These are phyloP conservation scores for Aspergillus nomiae DNA, from an alignment of 2,329 filamentous ascomycete genomes.

Conservation along the genomic window DNA sequence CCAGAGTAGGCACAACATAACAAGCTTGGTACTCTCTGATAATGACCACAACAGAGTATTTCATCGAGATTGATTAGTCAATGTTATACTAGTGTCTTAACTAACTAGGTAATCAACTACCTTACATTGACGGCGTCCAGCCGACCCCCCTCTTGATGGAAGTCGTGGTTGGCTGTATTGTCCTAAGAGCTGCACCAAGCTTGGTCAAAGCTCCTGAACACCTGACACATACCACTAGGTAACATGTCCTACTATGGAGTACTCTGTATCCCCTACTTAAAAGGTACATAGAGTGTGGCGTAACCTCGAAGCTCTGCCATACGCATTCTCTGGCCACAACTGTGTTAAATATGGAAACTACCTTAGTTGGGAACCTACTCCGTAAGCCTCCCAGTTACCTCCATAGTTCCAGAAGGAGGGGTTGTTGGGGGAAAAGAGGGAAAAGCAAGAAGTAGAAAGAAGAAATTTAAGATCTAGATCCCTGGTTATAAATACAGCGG, in stretches of 20 bases:
- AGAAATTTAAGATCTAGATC: constrained; percentile 18
- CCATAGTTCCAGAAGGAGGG: neutral
- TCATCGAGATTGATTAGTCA: neutral
- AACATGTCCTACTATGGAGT: neutral
- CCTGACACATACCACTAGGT: neutral
- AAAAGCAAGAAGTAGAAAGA: neutral
- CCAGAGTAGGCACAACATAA: neutral
- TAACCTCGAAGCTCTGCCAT: neutral
- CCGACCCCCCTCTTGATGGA: neutral
- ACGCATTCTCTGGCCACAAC: neutral
- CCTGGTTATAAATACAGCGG: constrained; percentile 12
- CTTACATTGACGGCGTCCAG: neutral
- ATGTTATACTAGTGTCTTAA: neutral
- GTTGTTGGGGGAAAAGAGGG: neutral
- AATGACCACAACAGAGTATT: neutral
- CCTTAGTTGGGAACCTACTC: neutral
- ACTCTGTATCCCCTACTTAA: neutral
- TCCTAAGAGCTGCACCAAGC: neutral
- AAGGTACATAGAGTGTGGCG: neutral
- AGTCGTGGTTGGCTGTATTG: neutral
- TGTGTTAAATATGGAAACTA: neutral
- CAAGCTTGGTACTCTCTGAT: neutral
- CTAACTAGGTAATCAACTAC: neutral
- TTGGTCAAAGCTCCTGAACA: constrained; percentile 1
- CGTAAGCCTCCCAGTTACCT: neutral